These are phyloP conservation scores for Scheffersomyces segobiensis DNA, from an alignment of 1,139 yeast species.

Conservation along the genomic window DNA sequence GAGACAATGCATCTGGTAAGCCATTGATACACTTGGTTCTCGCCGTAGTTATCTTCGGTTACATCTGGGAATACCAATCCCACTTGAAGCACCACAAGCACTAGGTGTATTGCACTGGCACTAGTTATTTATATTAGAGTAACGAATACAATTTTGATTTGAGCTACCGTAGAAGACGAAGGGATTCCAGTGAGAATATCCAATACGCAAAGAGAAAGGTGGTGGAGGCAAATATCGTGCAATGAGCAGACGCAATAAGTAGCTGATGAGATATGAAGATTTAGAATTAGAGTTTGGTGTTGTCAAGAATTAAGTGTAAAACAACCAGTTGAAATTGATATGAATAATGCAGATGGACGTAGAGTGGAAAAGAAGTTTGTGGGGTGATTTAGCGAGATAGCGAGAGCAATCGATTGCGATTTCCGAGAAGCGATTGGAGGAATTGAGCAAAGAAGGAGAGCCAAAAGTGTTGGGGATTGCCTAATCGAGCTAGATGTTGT, in stretches of 20 bases:
- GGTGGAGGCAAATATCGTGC: background rate
- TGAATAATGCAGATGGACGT: background rate
- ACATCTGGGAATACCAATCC: conserved; percentile 91
- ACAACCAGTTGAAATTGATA: no score
- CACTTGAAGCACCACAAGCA: conserved; percentile 61
- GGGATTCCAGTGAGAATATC: no score
- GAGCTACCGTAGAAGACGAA: background rate
- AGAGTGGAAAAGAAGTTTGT: background rate
- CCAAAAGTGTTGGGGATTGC: background rate
- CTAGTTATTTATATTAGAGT: conserved; percentile 1
- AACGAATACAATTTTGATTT: conserved; percentile 1
- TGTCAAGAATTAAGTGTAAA: no score
- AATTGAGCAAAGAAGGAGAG: background rate
- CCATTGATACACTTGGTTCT: conserved; percentile 80
- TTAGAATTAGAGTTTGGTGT: background rate
- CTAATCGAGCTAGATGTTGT: background rate
- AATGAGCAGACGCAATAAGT: no score
- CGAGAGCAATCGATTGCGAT: background rate
- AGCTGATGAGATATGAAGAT: background rate
- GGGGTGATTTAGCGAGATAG: background rate
- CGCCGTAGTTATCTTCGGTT: conserved; percentile 74
- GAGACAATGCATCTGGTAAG: conserved; percentile 76
- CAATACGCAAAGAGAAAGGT: background rate
- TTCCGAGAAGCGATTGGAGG: background rate
- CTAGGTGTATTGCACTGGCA: conserved; percentile 14